A percentile compares a stretch with the other conserved stretches of the same genome.
Conservation (phyloP, 148 eudicot genomes). For the Persicaria maculosa region DNA sequence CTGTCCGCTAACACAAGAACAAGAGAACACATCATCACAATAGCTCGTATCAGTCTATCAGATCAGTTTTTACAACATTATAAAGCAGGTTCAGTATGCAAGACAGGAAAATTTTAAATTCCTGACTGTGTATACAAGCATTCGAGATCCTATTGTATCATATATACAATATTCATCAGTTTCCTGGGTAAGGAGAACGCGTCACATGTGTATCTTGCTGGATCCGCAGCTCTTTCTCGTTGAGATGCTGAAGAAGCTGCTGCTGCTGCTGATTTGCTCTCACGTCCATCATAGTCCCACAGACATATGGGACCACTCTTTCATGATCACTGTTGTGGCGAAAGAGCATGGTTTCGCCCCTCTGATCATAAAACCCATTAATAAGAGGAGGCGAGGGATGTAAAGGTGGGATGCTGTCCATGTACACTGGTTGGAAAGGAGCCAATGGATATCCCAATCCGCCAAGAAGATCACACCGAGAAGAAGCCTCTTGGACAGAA, state of each 20-base stretch:
- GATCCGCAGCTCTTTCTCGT: constrained; percentile 65
- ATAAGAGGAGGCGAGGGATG: constrained; percentile 32
- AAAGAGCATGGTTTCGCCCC: constrained; percentile 28
- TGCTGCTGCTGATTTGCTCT: constrained; percentile 49
- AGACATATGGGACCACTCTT: constrained; percentile 30
- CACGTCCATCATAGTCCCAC: constrained; percentile 24
- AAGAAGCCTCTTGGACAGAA: constrained; percentile 22
- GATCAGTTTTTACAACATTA: too few species aligned
- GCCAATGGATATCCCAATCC: constrained; percentile 45
- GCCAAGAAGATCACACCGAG: constrained; percentile 37
- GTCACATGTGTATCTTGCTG: constrained; percentile 34
- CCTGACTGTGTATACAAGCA: not conserved
- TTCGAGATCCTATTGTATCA: not conserved
- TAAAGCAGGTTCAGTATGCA: too few species aligned
- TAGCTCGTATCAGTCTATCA: too few species aligned
- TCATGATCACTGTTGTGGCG: constrained; percentile 24
- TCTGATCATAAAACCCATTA: constrained; percentile 43
- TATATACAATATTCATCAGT: not conserved
- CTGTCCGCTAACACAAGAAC: too few species aligned
- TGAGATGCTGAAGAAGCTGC: constrained; percentile 54
- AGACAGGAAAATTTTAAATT: too few species aligned
- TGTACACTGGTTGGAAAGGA: constrained; percentile 29
- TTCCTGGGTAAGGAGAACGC: not conserved
- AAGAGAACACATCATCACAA: too few species aligned
- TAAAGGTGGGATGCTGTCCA: constrained; percentile 34